Evolutionary conservation across 148 eudicot genomes (phyloP).

Genomic region (Gaultheria prostrata): DNA sequence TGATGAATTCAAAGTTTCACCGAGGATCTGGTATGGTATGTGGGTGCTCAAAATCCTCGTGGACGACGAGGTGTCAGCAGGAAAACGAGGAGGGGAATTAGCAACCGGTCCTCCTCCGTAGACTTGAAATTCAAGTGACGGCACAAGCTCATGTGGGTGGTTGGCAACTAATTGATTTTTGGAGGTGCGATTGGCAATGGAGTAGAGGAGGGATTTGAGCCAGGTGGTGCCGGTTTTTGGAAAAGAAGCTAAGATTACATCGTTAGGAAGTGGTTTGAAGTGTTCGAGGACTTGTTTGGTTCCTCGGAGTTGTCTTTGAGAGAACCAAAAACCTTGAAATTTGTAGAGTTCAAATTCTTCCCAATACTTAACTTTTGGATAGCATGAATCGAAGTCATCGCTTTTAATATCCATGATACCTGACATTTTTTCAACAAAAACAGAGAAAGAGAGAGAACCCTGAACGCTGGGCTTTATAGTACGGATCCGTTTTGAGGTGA

Average conservation of each 20-base stretch:
- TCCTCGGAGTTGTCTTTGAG: too few species aligned
- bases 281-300: neutral
- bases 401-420: too few species aligned
- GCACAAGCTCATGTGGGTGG: neutral
- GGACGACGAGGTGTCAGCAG: constrained; percentile 5
- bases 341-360: neutral
- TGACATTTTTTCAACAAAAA: too few species aligned
- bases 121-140: neutral
- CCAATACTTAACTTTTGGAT: neutral
- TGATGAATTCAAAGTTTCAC: constrained; percentile 10
- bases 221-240: neutral
- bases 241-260: neutral
- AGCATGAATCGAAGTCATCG: neutral
- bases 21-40: constrained; percentile 23
- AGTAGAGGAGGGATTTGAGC: neutral
- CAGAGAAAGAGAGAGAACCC: too few species aligned
- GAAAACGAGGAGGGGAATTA: neutral
- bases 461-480: too few species aligned
- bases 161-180: neutral
- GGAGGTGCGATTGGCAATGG: neutral
- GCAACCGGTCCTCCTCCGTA: neutral
- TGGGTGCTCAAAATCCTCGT: constrained; percentile 26
- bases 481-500: too few species aligned
- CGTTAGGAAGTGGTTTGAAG: neutral
- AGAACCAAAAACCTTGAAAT: neutral